These are phyloP conservation scores for Aspergillus coremiiformis DNA, from an alignment of 495 filamentous ascomycete species.

Conservation along the genomic window DNA sequence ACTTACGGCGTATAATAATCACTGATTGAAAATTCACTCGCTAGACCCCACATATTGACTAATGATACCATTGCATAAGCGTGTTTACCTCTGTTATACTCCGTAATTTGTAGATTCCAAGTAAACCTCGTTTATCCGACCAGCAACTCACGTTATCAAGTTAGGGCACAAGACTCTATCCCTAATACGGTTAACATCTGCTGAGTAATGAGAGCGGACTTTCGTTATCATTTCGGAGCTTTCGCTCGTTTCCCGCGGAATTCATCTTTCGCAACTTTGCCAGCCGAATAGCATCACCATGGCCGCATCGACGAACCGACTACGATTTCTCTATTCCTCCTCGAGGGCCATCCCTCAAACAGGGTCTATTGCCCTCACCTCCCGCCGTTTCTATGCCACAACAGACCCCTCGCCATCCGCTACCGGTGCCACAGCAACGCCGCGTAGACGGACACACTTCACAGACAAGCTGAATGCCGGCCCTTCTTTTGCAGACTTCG, in stretches of 20 bases:
- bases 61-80: conserved; percentile 11
- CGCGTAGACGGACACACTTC: conserved; percentile 57
- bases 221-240: conserved; percentile 10
- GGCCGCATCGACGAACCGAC: conserved; percentile 30
- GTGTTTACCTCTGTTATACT: not conserved
- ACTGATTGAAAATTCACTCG: not conserved
- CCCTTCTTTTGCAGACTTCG: conserved; percentile 80
- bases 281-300: conserved; percentile 21
- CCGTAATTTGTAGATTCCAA: not conserved
- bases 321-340: conserved; percentile 32
- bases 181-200: not conserved
- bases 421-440: conserved; percentile 23
- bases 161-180: not conserved
- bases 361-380: conserved; percentile 12
- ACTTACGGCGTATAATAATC: too few relatives aligned
- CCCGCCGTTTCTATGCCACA: conserved; percentile 34
- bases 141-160: not conserved
- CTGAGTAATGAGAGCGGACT: conserved; percentile 5
- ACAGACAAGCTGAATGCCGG: conserved; percentile 72
- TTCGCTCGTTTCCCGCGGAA: conserved; percentile 21
- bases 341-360: conserved; percentile 16
- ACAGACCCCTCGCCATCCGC: conserved; percentile 33
- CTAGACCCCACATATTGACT: not conserved
- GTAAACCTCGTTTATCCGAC: too few relatives aligned
- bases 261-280: conserved; percentile 19